Conservation (phyloP, 1,139 yeast genomes). For the Nematodospora anomalae region DNA sequence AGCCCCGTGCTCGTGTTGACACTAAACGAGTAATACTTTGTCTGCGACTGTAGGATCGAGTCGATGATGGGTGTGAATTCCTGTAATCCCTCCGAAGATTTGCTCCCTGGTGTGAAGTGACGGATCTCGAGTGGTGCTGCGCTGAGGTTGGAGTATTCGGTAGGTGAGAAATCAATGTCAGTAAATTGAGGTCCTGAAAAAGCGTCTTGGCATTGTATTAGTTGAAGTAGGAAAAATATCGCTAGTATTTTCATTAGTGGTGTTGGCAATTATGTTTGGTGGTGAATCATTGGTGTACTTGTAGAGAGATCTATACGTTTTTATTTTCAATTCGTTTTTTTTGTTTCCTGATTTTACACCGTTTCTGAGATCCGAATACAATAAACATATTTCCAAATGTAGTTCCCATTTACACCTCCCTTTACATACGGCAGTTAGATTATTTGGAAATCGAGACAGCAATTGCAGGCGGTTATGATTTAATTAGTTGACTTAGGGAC, state of each 20-base stretch:
- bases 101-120: slow-evolving; percentile 4
- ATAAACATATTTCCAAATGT: no score
- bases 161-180: background rate
- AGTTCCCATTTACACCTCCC: no score
- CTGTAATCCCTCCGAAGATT: slow-evolving; percentile 27
- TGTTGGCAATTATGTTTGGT: no score
- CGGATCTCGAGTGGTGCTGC: slow-evolving; percentile 1
- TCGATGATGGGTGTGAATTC: slow-evolving; percentile 49
- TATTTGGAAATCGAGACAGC: no score
- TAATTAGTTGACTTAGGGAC: no score
- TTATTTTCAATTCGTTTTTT: no score
- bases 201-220: slow-evolving; percentile 1
- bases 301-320: no score
- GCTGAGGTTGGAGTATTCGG: background rate
- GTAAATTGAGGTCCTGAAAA: background rate
- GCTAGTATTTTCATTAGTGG: background rate
- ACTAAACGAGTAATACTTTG: slow-evolving; percentile 44
- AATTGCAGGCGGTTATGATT: no score
- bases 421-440: no score
- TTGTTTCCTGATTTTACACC: no score
- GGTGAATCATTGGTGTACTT: no score
- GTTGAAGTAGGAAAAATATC: background rate
- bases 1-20: slow-evolving; percentile 48
- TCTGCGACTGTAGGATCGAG: slow-evolving; percentile 37
- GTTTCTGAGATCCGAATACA: no score